A percentile compares a stretch with the other conserved stretches of the same genome.
These are phyloP conservation scores for Domatiomyces catenatus DNA, from an alignment of 2,329 filamentous ascomycete genomes.

Conservation along the genomic window DNA sequence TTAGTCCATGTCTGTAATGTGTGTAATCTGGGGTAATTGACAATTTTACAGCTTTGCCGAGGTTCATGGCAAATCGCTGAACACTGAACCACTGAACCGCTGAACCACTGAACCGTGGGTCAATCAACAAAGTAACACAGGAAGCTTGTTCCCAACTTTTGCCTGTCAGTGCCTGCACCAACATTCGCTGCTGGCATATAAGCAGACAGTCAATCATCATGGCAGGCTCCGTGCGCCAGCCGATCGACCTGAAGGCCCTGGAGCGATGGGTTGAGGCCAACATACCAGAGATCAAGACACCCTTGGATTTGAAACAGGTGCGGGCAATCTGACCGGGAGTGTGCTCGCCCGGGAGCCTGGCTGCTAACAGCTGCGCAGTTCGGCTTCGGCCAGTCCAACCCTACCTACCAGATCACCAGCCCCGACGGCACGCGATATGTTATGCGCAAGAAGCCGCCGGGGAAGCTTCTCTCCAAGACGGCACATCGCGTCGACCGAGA, in stretches of 20 bases:
- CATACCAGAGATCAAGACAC: conserved; percentile 70
- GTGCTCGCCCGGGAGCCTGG: neutral
- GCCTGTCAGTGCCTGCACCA: neutral
- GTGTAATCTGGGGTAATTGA: too few species aligned
- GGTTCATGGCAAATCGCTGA: neutral
- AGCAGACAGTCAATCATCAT: conserved; percentile 29
- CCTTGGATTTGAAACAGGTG: conserved; percentile 81
- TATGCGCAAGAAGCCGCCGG: conserved; percentile 95
- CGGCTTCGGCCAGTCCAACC: conserved; percentile 92
- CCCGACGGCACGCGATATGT: conserved; percentile 59
- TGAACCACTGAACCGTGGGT: neutral
- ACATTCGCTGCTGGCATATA: neutral
- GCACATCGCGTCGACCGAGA: conserved; percentile 95
- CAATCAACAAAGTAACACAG: neutral
- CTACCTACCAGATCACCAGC: conserved; percentile 80
- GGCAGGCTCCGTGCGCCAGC: conserved; percentile 80
- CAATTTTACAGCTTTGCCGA: neutral
- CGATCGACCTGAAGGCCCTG: conserved; percentile 67
- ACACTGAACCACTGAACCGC: too few species aligned
- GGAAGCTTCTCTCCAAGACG: conserved; percentile 77
- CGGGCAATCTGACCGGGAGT: conserved; percentile 9
- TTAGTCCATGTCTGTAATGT: too few species aligned
- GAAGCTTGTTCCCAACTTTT: neutral
- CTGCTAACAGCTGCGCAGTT: conserved; percentile 43
- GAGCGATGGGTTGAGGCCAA: conserved; percentile 61